Conservation (phyloP, 805 yeast species). For the Nakazawaea anatomiae region DNA sequence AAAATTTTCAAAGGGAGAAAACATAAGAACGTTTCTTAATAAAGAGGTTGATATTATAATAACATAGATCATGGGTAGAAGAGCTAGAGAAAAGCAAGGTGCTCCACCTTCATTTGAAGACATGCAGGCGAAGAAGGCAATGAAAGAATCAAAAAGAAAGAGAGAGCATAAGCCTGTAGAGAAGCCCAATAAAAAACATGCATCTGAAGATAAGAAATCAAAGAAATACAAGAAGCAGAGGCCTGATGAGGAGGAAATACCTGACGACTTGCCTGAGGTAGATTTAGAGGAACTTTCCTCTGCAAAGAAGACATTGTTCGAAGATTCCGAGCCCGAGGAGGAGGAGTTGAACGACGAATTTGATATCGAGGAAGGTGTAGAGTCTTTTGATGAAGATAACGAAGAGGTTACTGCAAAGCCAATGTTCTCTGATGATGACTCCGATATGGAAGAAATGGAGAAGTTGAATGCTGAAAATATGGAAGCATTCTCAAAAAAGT, state of each 20-base stretch:
- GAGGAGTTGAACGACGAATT: constrained; percentile 31
- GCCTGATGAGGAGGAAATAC: constrained; percentile 32
- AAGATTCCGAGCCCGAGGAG: constrained; percentile 53
- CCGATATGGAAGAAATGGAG: constrained; percentile 59
- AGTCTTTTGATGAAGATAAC: constrained; percentile 52
- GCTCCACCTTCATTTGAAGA: constrained; percentile 89
- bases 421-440: constrained; percentile 78
- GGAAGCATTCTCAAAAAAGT: constrained; percentile 67
- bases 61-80: constrained; percentile 68
- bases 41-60: background rate
- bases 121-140: constrained; percentile 42
- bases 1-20: background rate
- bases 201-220: constrained; percentile 17
- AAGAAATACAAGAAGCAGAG: constrained; percentile 20
- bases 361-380: constrained; percentile 31
- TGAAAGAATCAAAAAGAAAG: constrained; percentile 31
- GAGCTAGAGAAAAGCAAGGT: constrained; percentile 88
- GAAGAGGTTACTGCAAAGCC: constrained; percentile 59
- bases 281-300: constrained; percentile 60
- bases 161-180: constrained; percentile 21
- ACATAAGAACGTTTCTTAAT: background rate
- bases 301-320: constrained; percentile 72
- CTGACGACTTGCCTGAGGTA: constrained; percentile 54
- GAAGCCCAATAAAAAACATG: constrained; percentile 16
- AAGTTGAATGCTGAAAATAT: constrained; percentile 73